Evolutionary conservation across 2,329 filamentous ascomycete species (phyloP).

Genomic region (Curvularia lunata): DNA sequence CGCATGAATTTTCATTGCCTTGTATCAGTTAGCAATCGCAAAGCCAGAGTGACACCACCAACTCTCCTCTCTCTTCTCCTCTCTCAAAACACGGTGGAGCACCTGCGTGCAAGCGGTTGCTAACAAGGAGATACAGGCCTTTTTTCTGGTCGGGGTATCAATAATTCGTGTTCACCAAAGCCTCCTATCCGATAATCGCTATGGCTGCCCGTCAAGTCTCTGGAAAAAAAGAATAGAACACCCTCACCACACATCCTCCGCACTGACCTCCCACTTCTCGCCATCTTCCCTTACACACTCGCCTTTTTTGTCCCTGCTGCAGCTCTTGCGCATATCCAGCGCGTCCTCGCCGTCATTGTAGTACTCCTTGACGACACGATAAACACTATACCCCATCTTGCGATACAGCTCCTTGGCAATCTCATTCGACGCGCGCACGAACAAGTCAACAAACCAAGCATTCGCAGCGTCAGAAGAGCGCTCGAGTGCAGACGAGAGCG

Average conservation of each 20-base stretch:
- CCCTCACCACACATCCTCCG: slow-evolving; percentile 82
- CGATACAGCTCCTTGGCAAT: slow-evolving; percentile 89
- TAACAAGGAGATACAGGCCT: not conserved
- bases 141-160: slow-evolving; percentile 1
- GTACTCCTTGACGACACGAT: slow-evolving; percentile 85
- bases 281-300: slow-evolving; percentile 83
- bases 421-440: slow-evolving; percentile 86
- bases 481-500: slow-evolving; percentile 81
- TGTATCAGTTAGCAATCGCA: not conserved
- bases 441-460: slow-evolving; percentile 95
- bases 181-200: not conserved
- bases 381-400: slow-evolving; percentile 88
- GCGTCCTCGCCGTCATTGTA: slow-evolving; percentile 96
- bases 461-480: slow-evolving; percentile 79
- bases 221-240: not conserved
- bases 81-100: not conserved
- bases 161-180: not conserved
- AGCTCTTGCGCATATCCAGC: slow-evolving; percentile 94
- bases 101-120: not conserved
- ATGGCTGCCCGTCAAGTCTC: not conserved
- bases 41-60: not conserved
- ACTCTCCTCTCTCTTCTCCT: too few relatives aligned
- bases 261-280: slow-evolving; percentile 76
- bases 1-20: not conserved
- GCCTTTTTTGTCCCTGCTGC: slow-evolving; percentile 76